These are phyloP conservation scores for Diplotaxis tenuifolia DNA, from an alignment of 345 rosid genomes.

Conservation along the genomic window DNA sequence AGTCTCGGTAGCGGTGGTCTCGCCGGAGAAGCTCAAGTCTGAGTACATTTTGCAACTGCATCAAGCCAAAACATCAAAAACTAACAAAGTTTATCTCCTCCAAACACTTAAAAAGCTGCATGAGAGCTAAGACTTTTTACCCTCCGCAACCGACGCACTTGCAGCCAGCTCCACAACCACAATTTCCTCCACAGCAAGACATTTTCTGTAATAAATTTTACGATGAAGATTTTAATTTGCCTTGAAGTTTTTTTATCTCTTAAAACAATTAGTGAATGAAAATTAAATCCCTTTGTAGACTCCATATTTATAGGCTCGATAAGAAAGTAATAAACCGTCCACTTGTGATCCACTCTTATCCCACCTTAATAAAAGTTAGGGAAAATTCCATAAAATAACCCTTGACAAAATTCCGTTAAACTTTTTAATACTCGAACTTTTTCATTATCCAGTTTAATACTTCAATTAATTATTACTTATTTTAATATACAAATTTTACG, in stretches of 20 bases:
- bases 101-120: no score
- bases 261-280: conserved; percentile 11
- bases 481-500: no score
- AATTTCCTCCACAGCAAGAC: conserved; percentile 71
- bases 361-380: neutral
- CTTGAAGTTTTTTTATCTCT: neutral
- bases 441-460: no score
- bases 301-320: neutral
- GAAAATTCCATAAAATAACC: no score
- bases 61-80: neutral
- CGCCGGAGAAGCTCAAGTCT: conserved; percentile 49
- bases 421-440: no score
- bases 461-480: no score
- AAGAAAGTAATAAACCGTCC: neutral
- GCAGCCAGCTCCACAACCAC: conserved; percentile 66
- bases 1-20: conserved; percentile 54
- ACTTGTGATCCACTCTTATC: neutral
- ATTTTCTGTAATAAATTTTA: conserved; percentile 35
- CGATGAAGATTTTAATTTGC: neutral
- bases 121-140: no score
- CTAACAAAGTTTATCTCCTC: neutral
- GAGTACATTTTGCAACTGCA: conserved; percentile 79
- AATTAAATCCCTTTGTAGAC: neutral
- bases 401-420: no score
- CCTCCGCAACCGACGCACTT: conserved; percentile 56